Percentiles rank a stretch among this genome's conserved stretches.
Conservation (phyloP, 2,329 filamentous ascomycete species). For the Epichloe scottii region DNA sequence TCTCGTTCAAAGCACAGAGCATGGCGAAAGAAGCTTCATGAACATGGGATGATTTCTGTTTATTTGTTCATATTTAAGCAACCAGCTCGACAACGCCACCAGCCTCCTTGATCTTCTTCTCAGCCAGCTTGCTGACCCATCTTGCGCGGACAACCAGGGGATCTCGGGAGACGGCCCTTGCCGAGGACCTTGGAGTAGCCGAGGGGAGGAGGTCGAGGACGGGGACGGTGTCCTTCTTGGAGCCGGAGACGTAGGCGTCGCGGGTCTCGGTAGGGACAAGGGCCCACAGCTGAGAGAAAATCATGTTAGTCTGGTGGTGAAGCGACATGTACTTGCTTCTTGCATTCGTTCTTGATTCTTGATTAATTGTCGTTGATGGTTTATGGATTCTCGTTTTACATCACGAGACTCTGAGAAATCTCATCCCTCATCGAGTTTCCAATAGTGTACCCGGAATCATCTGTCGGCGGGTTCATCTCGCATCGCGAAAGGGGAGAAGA, state of each 20-base stretch:
- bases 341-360: not conserved
- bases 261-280: slow-evolving; percentile 88
- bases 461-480: not conserved
- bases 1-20: not conserved
- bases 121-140: slow-evolving; percentile 90
- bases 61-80: slow-evolving; percentile 41
- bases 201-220: slow-evolving; percentile 93
- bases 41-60: not conserved
- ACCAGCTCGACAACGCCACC: slow-evolving; percentile 94
- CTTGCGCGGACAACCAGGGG: slow-evolving; percentile 85
- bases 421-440: not conserved
- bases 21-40: not conserved
- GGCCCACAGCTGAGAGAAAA: slow-evolving; percentile 64
- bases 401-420: not conserved
- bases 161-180: slow-evolving; percentile 90
- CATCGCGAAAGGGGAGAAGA: slow-evolving; percentile 1
- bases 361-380: no score
- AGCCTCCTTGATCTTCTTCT: slow-evolving; percentile 98
- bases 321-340: not conserved
- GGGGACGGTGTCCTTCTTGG: slow-evolving; percentile 81
- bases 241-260: slow-evolving; percentile 74
- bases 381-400: no score
- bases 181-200: slow-evolving; percentile 98
- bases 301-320: slow-evolving; percentile 14
- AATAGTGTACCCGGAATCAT: not conserved